Percentiles rank a stretch among this genome's conserved stretches.
phyloP scores from a whole-genome alignment of 1,284 basidiomycete genomes.

The Boletellus sp. region DNA sequence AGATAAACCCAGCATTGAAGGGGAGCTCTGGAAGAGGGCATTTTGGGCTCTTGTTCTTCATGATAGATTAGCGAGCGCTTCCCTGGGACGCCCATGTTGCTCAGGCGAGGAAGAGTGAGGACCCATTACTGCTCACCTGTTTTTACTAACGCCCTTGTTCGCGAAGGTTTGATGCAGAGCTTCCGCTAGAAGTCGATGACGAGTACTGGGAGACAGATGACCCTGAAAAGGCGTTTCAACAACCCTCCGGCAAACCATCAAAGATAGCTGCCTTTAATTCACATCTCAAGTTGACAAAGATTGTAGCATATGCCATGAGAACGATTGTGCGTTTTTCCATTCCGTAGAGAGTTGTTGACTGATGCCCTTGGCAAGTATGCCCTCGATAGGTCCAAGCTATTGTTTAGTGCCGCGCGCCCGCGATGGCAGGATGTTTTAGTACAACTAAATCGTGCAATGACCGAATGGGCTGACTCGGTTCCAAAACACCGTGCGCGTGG shows the following conservation, averaged over 20 bases:
- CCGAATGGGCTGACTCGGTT: conserved; percentile 68
- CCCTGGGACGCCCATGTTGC: conserved; percentile 68
- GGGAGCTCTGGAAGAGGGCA: conserved; percentile 76
- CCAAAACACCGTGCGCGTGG: conserved; percentile 62
- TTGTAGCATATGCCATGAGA: conserved; percentile 66
- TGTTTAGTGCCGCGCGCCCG: conserved; percentile 46
- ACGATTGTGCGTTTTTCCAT: conserved; percentile 51
- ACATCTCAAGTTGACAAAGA: conserved; percentile 67
- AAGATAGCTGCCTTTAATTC: conserved; percentile 62
- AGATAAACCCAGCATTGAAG: conserved; percentile 44
- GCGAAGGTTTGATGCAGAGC: conserved; percentile 70
- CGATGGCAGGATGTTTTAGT: conserved; percentile 63
- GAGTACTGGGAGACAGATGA: conserved; percentile 72
- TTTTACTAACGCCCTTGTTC: conserved; percentile 10
- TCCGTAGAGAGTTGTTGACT: conserved; percentile 2
- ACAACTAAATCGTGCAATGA: conserved; percentile 66
- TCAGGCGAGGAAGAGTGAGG: conserved; percentile 78
- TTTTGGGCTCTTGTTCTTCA: conserved; percentile 70
- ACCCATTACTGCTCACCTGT: neutral
- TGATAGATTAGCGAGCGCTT: conserved; percentile 62
- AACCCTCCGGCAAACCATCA: conserved; percentile 64
- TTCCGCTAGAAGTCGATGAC: conserved; percentile 82
- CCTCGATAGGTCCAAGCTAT: conserved; percentile 59
- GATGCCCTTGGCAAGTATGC: conserved; percentile 56
- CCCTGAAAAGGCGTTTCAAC: conserved; percentile 50